Conservation (phyloP, 2,329 filamentous ascomycete species). For the Arachnomyces sp. region DNA sequence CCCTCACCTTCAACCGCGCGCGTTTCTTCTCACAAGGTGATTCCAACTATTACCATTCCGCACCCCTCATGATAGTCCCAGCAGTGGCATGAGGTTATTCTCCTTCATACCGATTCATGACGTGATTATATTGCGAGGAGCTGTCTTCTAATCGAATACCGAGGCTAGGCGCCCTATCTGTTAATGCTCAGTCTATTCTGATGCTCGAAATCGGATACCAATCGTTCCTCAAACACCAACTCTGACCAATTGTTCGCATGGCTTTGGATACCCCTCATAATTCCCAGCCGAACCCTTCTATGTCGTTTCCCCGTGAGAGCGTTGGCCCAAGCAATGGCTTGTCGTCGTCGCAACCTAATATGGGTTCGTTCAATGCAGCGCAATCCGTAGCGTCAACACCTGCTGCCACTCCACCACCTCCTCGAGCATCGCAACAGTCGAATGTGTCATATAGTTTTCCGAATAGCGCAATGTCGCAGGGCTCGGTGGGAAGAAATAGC, state of each 20-base stretch:
- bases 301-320: slow-evolving; percentile 35
- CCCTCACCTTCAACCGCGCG: too few relatives aligned
- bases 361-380: slow-evolving; percentile 36
- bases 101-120: too few relatives aligned
- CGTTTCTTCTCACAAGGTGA: background rate
- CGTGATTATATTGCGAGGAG: too few relatives aligned
- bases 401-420: slow-evolving; percentile 35
- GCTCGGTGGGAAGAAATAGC: slow-evolving; percentile 19
- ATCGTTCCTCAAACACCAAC: slow-evolving; percentile 1
- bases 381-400: slow-evolving; percentile 40
- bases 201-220: background rate
- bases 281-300: slow-evolving; percentile 22
- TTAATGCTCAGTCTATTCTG: too few relatives aligned
- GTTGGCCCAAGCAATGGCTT: slow-evolving; percentile 31
- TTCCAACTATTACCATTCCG: background rate
- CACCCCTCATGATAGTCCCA: background rate
- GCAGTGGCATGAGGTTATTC: background rate
- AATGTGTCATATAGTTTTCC: slow-evolving; percentile 31
- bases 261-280: slow-evolving; percentile 23
- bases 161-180: too few relatives aligned
- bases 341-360: slow-evolving; percentile 32
- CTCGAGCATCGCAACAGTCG: slow-evolving; percentile 37
- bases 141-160: too few relatives aligned
- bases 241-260: slow-evolving; percentile 14
- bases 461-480: slow-evolving; percentile 27